Evolutionary conservation across 768 basidiomycete species (phyloP).

Genomic region (Mycena alexandri): DNA sequence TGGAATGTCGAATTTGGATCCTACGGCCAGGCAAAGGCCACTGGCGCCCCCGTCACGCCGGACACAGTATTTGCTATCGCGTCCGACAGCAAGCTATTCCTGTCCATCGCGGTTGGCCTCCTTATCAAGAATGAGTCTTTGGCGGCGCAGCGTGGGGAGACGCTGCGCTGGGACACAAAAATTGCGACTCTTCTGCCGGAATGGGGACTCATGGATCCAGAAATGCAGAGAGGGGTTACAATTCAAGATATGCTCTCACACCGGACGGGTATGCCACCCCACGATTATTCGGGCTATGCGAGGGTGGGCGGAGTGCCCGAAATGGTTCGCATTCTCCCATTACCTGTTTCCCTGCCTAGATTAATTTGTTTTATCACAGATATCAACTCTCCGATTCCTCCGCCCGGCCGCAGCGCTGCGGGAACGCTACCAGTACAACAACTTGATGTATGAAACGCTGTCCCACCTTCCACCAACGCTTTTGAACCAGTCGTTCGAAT

Average conservation of each 20-base stretch:
- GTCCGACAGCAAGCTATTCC: conserved; percentile 59
- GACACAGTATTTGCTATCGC: conserved; percentile 61
- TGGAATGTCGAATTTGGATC: conserved; percentile 56
- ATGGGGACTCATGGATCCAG: conserved; percentile 55
- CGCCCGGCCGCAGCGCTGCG: conserved; percentile 56
- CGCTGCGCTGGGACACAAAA: conserved; percentile 54
- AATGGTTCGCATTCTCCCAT: conserved; percentile 45
- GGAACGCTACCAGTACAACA: conserved; percentile 60
- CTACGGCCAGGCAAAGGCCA: conserved; percentile 51
- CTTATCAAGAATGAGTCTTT: conserved; percentile 54
- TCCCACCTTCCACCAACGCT: conserved; percentile 55
- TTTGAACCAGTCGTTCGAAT: conserved; percentile 56
- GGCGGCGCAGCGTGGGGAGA: conserved; percentile 44
- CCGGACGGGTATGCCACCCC: conserved; percentile 60
- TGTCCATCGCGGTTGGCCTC: conserved; percentile 54
- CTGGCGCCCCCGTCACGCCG: conserved; percentile 53
- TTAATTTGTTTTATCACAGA: conserved; percentile 40
- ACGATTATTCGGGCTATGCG: conserved; percentile 52
- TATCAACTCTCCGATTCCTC: conserved; percentile 52
- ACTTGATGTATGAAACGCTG: conserved; percentile 59
- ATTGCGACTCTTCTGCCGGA: conserved; percentile 53
- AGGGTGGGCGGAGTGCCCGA: conserved; percentile 49
- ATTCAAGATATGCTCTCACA: conserved; percentile 59
- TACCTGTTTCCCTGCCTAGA: not conserved
- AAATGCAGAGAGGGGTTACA: conserved; percentile 49